phyloP scores from a whole-genome alignment of 2,329 filamentous ascomycete species.

The Juglanconis juglandina region DNA sequence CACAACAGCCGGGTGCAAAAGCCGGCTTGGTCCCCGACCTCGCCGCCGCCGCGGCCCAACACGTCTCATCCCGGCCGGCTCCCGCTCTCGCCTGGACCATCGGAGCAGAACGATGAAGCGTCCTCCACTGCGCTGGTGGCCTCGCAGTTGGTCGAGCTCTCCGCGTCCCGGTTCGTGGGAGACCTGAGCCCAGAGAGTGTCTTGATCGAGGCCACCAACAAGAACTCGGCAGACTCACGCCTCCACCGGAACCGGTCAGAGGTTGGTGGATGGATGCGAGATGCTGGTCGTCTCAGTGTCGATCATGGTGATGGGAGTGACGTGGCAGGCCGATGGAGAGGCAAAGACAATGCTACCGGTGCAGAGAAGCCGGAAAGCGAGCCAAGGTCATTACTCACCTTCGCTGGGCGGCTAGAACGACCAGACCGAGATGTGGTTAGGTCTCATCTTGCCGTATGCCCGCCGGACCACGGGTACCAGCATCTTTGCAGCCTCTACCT shows the following conservation, averaged over 20 bases:
- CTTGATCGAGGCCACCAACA: conserved; percentile 25
- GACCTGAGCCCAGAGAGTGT: conserved; percentile 29
- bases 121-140: conserved; percentile 24
- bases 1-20: background rate
- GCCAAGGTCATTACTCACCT: background rate
- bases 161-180: conserved; percentile 34
- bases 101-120: conserved; percentile 19
- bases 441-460: conserved; percentile 43
- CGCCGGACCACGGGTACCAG: conserved; percentile 43
- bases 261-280: conserved; percentile 17
- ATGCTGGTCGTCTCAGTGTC: conserved; percentile 34
- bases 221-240: background rate
- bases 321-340: background rate
- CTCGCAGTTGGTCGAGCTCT: conserved; percentile 27
- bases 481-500: conserved; percentile 45
- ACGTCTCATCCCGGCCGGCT: conserved; percentile 18
- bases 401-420: background rate
- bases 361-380: background rate
- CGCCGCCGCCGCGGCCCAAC: conserved; percentile 4
- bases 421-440: conserved; percentile 19
- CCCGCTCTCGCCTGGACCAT: conserved; percentile 21
- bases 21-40: background rate
- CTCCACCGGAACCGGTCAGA: conserved; percentile 9
- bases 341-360: background rate
- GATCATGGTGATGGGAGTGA: conserved; percentile 24